These are phyloP conservation scores for Mimosa pudica DNA, from an alignment of 306 rosid genomes.

Conservation along the genomic window DNA sequence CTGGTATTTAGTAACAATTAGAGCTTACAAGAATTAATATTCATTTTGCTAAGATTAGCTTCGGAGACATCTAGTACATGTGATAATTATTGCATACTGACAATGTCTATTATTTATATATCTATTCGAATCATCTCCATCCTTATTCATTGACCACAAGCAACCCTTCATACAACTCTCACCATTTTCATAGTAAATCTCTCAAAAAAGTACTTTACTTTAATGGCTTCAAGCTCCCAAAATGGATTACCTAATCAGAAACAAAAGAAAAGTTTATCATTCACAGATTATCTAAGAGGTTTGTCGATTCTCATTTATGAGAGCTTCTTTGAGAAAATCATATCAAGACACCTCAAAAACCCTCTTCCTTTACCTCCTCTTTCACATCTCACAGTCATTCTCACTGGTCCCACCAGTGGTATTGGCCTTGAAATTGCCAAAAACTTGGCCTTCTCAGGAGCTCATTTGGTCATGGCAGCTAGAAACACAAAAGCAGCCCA, in stretches of 20 bases:
- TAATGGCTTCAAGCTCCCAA: not conserved
- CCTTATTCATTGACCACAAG: not conserved
- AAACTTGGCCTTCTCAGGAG: not conserved
- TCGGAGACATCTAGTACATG: too few relatives aligned
- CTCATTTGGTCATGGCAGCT: not conserved
- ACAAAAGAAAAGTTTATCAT: not conserved
- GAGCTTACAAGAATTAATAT: too few relatives aligned
- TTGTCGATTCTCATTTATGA: not conserved
- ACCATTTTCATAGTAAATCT: not conserved
- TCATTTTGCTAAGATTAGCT: too few relatives aligned
- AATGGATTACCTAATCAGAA: not conserved
- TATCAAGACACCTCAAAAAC: not conserved
- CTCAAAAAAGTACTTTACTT: not conserved
- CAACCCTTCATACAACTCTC: not conserved
- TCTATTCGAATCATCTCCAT: not conserved
- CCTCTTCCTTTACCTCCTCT: not conserved
- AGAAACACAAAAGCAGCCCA: not conserved
- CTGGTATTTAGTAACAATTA: too few relatives aligned
- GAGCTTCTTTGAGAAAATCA: not conserved
- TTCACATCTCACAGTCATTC: not conserved
- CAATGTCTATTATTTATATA: not conserved
- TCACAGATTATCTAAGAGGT: not conserved
- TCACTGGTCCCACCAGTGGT: slow-evolving; percentile 2
- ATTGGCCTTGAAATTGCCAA: slow-evolving; percentile 1
- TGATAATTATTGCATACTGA: too few relatives aligned